Evolutionary conservation across 1,284 basidiomycete species (phyloP), one percentile per base, ranked within the genome.

Genomic region (Phellinidium pouzarii): DNA sequence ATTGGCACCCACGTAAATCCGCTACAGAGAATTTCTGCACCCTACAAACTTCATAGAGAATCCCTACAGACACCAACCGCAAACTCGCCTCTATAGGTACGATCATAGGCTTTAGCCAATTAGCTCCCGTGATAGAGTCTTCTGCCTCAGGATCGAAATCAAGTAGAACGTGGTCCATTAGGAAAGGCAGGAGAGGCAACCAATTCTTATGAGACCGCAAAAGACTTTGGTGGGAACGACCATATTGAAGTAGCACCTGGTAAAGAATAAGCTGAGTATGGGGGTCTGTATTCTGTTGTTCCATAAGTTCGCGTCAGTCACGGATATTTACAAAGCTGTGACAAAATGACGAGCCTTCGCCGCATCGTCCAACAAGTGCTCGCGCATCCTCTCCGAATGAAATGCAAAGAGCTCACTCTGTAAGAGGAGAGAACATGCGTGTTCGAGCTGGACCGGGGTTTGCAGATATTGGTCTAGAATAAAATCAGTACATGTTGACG

Each of bases 31-130:
- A 69, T 60, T 88, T 91, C 66, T 94, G 91, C 48, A 94, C 87
- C 43, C 91, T 76, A 65, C 90, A 94, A 6, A 95, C 85, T 68
- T 97, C 92, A 62, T 95, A 97, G 55, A 97, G 73, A 37, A 96
- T 68, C 55, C 76, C 75, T 3, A 92, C 79, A 14, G 86, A 79
- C 26, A 93, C 73, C 52, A 81, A 71, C 59, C 87, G 74, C 31
- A 94, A 68, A 59, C 87, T 87, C 14, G 81, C 84, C 66, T 94
- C 91, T 57, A 94, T 91, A 3, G 87, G 84, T 19, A 82, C 72
- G 1, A 74, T 76, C 4, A 80, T 40, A 7, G 58, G 73, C 22
- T 70, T 69, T 12, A 67, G 59, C 59, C 72, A 60, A 48, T 61
- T 65, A 8, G 69, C 61, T 20, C 70, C 70, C 11, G 70, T 68